Evolutionary conservation across 768 basidiomycete genomes (phyloP).

Genomic region (Collybiopsis luxurians): DNA sequence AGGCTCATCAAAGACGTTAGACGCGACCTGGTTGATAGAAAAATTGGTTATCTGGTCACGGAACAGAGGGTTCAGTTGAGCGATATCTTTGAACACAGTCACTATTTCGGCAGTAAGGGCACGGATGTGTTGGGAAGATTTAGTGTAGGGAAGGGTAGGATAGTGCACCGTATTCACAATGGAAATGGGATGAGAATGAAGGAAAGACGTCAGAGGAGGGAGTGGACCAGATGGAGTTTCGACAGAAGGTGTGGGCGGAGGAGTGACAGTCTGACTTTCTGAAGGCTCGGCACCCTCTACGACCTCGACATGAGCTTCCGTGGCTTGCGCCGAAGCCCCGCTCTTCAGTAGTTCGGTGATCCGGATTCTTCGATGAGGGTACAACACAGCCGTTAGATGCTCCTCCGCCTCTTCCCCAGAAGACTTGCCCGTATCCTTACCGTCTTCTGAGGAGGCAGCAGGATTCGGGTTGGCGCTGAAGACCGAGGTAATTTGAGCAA

Average conservation of each 20-base stretch:
- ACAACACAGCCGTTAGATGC: conserved; percentile 91
- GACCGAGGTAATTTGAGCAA: conserved; percentile 94
- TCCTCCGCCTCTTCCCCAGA: conserved; percentile 70
- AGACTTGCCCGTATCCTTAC: not conserved
- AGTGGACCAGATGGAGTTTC: not conserved
- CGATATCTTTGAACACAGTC: conserved; percentile 97
- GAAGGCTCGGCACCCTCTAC: conserved; percentile 33
- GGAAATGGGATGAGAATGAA: conserved; percentile 78
- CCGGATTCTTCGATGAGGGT: conserved; percentile 87
- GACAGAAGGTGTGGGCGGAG: conserved; percentile 35
- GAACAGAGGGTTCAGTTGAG: conserved; percentile 95
- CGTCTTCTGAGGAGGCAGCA: conserved; percentile 28
- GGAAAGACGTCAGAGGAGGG: conserved; percentile 54
- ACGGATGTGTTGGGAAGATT: conserved; percentile 84
- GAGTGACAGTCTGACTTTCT: conserved; percentile 43
- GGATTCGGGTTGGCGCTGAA: conserved; percentile 52
- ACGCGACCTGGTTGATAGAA: conserved; percentile 87
- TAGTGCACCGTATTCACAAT: conserved; percentile 89
- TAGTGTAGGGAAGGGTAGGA: conserved; percentile 75
- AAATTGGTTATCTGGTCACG: conserved; percentile 98
- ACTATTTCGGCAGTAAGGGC: conserved; percentile 97
- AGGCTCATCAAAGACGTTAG: conserved; percentile 95
- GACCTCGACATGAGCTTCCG: conserved; percentile 26
- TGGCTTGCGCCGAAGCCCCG: conserved; percentile 32
- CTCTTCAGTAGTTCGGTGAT: conserved; percentile 85